Conservation (phyloP, 345 rosid species). For the Melastoma malabathricum region DNA sequence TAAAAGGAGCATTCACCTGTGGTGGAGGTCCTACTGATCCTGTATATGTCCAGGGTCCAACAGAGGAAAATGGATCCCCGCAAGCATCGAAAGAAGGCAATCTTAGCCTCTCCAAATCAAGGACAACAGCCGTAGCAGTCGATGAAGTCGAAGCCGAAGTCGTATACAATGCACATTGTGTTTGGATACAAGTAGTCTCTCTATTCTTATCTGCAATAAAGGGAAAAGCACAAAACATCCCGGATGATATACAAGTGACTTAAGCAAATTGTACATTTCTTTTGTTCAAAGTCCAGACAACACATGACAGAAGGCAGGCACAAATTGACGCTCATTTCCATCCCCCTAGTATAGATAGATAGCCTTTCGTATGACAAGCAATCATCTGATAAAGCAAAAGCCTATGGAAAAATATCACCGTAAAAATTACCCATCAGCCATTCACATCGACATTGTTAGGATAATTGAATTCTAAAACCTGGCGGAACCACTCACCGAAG, state of each 20-base stretch:
- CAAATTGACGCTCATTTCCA: background rate
- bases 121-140: slow-evolving; percentile 28
- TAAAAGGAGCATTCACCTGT: slow-evolving; percentile 30
- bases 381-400: background rate
- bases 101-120: slow-evolving; percentile 72
- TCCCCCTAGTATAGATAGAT: no score
- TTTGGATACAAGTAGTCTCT: slow-evolving; percentile 31
- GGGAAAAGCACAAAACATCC: no score
- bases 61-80: slow-evolving; percentile 30
- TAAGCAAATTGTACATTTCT: background rate
- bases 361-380: background rate
- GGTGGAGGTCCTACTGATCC: slow-evolving; percentile 37
- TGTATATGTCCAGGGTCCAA: slow-evolving; percentile 50
- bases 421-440: no score
- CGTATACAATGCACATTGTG: slow-evolving; percentile 64
- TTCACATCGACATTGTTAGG: no score
- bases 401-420: no score
- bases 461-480: no score
- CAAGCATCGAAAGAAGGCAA: slow-evolving; percentile 52
- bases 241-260: background rate
- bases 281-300: background rate
- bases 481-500: no score
- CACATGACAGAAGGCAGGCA: background rate
- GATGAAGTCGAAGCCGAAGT: slow-evolving; percentile 27
- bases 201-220: slow-evolving; percentile 44